Base-by-base conservation (phyloP, 345 rosid genomes). In the Euclidium syriacum region DNA sequence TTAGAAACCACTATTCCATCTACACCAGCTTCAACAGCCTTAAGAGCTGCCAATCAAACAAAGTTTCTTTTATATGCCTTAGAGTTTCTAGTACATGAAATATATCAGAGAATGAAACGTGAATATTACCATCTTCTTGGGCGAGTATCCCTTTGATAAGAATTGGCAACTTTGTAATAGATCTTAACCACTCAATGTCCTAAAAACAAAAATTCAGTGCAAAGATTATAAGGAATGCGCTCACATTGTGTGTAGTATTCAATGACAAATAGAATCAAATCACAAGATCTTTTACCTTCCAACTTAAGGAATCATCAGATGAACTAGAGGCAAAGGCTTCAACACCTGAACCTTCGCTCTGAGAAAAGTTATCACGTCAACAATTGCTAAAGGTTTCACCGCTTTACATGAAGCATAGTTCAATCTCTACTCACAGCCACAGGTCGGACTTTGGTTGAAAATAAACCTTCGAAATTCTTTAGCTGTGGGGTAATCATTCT, bases 141-240 rank as follows among this genome's bases (percentile, higher is more conserved):
- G 96, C 83, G 68, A 92, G 91, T 18, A 86, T 51, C 19, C 94
- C 98, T 74, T 92, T 87, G 60, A 92, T 47, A 51, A 87, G 65
- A 54, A 92, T 65, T 0, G 94, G 98, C 81, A 92, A 80, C 25
- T 67, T 78, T 44, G 98, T 82, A 41, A 81, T 80, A 47, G 94
- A 92, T 76, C 70, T 83, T 71, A 92, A 73, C 95, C 95, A 89
- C 52, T 67, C 79, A 5, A 89, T 64, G 62, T 92, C 95, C 96
- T 92, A n/a, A n/a, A n/a, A n/a, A 80, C 77, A 53, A 69, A 10
- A 11, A 52, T 52, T 23, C 58, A 58, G 1, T 49, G 51, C 6
- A 48, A 65, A 15, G 5, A 19, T 19, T 10, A 10, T 7, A 44
- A 43, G 12, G 26, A 61, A 27, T 61, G 8, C 0, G 1, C 3